A percentile compares a stretch with the other conserved stretches of the same genome.
Conservation (phyloP, 164 flowering plant species). For the Sextonia rubra region DNA sequence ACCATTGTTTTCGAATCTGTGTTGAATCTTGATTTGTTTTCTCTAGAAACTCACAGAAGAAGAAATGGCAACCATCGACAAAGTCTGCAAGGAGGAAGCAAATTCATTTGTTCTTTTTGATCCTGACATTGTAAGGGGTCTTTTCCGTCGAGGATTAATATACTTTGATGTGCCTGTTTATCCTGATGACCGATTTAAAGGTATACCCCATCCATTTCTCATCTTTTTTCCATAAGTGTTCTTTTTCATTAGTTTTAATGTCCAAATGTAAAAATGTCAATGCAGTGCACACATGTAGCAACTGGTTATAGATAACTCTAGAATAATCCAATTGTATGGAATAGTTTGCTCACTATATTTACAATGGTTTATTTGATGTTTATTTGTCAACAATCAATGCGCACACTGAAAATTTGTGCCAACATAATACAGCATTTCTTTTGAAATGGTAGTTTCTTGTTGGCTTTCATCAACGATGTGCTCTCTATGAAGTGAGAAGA, state of each 20-base stretch:
- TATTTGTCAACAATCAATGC: too few relatives aligned
- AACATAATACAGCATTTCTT: not conserved
- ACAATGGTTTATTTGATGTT: not conserved
- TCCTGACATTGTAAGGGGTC: conserved; percentile 75
- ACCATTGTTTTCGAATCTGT: not conserved
- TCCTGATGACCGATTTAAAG: conserved; percentile 95
- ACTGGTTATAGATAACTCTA: not conserved
- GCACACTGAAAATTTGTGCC: too few relatives aligned
- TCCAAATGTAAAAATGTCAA: not conserved
- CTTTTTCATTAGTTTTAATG: not conserved
- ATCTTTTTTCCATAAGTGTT: not conserved
- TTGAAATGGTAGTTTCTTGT: not conserved
- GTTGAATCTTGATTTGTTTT: not conserved
- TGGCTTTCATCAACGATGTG: not conserved
- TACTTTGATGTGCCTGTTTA: conserved; percentile 97
- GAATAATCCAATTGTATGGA: not conserved
- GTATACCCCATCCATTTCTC: conserved; percentile 27
- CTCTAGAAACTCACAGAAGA: conserved; percentile 92
- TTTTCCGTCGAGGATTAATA: conserved; percentile 73
- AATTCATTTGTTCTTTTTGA: conserved; percentile 88
- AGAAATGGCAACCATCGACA: conserved; percentile 91
- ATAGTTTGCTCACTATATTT: not conserved
- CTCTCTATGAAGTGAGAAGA: not conserved
- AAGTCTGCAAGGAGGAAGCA: conserved; percentile 97
- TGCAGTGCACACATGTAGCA: not conserved